A percentile compares a stretch with the other conserved stretches of the same genome.
Evolutionary conservation across 768 basidiomycete species (phyloP).

Genomic region (Suillus clintonianus): DNA sequence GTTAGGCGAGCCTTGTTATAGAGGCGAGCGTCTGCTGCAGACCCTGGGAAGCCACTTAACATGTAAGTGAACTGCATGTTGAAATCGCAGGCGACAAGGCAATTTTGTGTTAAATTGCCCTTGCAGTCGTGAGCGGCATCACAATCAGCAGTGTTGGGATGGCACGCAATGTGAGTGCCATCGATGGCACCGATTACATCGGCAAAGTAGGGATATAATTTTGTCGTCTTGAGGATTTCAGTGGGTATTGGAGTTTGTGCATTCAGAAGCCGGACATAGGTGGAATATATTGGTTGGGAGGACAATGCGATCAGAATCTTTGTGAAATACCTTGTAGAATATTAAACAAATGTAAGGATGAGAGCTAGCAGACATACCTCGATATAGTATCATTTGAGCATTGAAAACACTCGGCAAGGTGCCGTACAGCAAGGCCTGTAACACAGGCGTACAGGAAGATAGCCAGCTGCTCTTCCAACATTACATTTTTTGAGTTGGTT

Average conservation of each 20-base stretch:
- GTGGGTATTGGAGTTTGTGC: constrained; percentile 9
- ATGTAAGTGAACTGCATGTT: constrained; percentile 38
- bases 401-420: constrained; percentile 40
- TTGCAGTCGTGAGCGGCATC: constrained; percentile 17
- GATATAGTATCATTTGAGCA: constrained; percentile 39
- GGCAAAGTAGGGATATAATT: constrained; percentile 27
- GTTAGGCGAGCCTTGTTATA: constrained; percentile 27
- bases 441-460: constrained; percentile 36
- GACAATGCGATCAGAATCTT: constrained; percentile 26
- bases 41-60: constrained; percentile 42
- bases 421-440: constrained; percentile 26
- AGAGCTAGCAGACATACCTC: constrained; percentile 25
- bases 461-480: constrained; percentile 37
- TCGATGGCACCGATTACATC: constrained; percentile 25
- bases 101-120: constrained; percentile 35
- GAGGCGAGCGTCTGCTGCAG: constrained; percentile 35
- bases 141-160: constrained; percentile 12
- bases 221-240: constrained; percentile 17
- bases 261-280: constrained; percentile 20
- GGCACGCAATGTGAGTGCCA: constrained; percentile 24
- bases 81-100: constrained; percentile 35
- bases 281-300: constrained; percentile 24
- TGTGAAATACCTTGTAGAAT: constrained; percentile 34
- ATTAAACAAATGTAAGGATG: no score
- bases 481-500: constrained; percentile 22